phyloP scores from a whole-genome alignment of 768 basidiomycete species.

The Boletus subcaerulescens region DNA sequence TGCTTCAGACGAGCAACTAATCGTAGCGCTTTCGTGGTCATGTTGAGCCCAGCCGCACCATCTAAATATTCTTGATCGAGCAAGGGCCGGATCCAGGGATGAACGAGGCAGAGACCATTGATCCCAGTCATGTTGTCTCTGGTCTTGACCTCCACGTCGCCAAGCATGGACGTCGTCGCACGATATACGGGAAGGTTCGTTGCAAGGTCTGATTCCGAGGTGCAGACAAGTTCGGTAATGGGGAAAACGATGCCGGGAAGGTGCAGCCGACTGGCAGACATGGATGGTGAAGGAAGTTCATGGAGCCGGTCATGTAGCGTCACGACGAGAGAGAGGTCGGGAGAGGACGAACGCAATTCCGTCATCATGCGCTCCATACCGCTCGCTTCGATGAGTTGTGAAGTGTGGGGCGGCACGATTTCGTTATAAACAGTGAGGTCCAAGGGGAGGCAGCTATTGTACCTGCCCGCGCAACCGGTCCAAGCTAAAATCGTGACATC shows the following conservation, averaged over 20 bases:
- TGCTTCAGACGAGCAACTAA: slow-evolving; percentile 1
- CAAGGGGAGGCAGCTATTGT: slow-evolving; percentile 8
- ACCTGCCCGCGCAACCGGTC: slow-evolving; percentile 6
- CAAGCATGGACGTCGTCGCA: not conserved
- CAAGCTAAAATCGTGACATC: slow-evolving; percentile 15
- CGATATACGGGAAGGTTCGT: not conserved
- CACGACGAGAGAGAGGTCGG: not conserved
- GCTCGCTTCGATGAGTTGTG: not conserved
- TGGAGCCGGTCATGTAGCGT: not conserved
- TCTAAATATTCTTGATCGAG: slow-evolving; percentile 1
- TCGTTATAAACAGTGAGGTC: slow-evolving; percentile 1
- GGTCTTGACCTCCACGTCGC: slow-evolving; percentile 6
- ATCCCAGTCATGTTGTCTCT: not conserved
- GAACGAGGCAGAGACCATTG: not conserved
- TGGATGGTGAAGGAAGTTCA: not conserved
- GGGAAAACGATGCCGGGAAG: slow-evolving; percentile 4
- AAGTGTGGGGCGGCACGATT: not conserved
- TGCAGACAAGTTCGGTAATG: not conserved
- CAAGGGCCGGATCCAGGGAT: slow-evolving; percentile 14
- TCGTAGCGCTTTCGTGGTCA: not conserved
- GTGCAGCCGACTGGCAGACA: not conserved
- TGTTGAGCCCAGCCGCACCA: not conserved
- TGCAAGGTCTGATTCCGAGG: too few relatives aligned
- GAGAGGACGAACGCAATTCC: slow-evolving; percentile 23
- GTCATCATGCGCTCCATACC: not conserved